Evolutionary conservation across 306 rosid genomes (phyloP), one percentile per base, ranked within the genome.

Genomic region (Prunus armeniaca): DNA sequence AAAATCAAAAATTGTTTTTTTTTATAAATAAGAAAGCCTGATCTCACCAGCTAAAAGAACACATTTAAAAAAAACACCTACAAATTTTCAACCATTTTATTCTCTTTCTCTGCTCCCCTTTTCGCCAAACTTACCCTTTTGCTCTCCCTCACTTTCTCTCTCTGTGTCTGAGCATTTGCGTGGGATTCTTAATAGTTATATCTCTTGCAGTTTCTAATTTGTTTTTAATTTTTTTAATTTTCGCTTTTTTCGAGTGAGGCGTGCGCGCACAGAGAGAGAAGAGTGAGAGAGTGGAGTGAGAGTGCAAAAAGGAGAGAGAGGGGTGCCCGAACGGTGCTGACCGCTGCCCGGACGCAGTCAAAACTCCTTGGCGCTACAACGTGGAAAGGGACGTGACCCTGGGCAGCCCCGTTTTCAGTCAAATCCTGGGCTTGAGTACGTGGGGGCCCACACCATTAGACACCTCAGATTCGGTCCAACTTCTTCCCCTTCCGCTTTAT

Each of bases 371-470:
- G 89, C 94, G 88, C 93, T 86, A 79, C 81, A 87, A 67, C 81
- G 88, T 90, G 93, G 97, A 95, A 90, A 89, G 93, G 73, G 96
- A 89, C 93, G 89, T 91, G 97, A 87, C 98, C 71, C 57, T 68
- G 74, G 84, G 81, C 84, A 76, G 82, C 94, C 89, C 94, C 89
- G 87, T 83, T 89, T 70, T 72, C 61, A 82, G 93, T 89, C 95
- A 86, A 89, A 86, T 66, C 30, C 81, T 68, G 76, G 76, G 67
- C 75, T 81, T 67, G 60, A 76, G 75, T 77, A 81, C 75, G 73
- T 46, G 71, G 78, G 85, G 71, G 66, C 75, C 71, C 68, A 9
- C 55, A 18, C 15, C 28, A 71, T 43, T 12, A 6, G 75, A 75
- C 75, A 77, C 85, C 78, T 76, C 81, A 72, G 78, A 76, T 77